Base-by-base conservation (phyloP, 1,139 yeast genomes). In the Kodamaea fungicola region DNA sequence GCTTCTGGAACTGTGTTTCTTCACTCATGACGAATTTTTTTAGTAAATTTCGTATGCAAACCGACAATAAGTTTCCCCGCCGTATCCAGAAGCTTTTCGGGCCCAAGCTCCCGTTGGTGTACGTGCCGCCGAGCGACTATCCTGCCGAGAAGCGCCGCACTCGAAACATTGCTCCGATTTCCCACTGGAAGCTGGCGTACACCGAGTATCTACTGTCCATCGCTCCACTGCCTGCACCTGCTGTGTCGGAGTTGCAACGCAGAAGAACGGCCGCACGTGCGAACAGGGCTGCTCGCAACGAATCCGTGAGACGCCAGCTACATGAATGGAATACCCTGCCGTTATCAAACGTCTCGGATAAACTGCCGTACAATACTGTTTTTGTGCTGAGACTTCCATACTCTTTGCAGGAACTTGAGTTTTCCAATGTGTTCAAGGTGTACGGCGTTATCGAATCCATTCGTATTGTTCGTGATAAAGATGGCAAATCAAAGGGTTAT, bases 311-410 rank as follows among this genome's bases (percentile, higher is more conserved):
- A 46, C 41, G 67, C 51, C 52, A 89, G 51, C 39, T 64, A 26
- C 40, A 44, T 3, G 67, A 67, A 38, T 67, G 74, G 75, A 56
- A 63, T 41, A 61, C 64, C 8, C 33, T 30, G 12, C 27, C 33
- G 32, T 50, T 57, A 35, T 95, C 87, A 51, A 73, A 77, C 6
- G 78, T 82, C 36, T 67, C 81, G 21, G 67, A 73, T 45, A 66
- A 64, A 39, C 95, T 89, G 51, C 95, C 97, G 0, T 80, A 73
- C 53, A 68, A 71, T 42, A 90, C 97, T 0, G 72, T 92, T 2
- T 89, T 92, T 52, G 72, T 92, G 2, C 82, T 84, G 0, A 64
- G 97, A 38, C 59, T 90, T 38, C 77, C 78, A 35, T 89, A 84
- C 53, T 61, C 63, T 5, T 62, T 77, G n/a, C 76, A 78, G 0